Percentiles rank a stretch among this genome's conserved stretches.
Conservation (phyloP, 768 basidiomycete genomes). For the Ephemerocybe angulata region DNA sequence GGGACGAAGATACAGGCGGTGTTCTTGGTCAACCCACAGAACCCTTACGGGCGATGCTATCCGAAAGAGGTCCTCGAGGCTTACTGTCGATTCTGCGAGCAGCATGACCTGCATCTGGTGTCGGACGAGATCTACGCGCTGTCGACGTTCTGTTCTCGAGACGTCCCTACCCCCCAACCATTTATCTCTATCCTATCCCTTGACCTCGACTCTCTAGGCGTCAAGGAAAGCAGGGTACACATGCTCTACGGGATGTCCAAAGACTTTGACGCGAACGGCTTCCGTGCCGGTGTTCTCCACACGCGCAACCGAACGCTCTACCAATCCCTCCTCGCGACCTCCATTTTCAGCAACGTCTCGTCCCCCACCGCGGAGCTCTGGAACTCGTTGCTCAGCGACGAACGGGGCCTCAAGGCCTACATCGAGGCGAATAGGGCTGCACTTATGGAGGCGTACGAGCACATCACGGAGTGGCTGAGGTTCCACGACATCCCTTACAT, state of each 20-base stretch:
- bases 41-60: conserved; percentile 23
- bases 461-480: conserved; percentile 20
- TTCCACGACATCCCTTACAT: conserved; percentile 18
- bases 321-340: conserved; percentile 14
- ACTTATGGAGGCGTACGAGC: conserved; percentile 19
- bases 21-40: conserved; percentile 28
- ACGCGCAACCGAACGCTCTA: conserved; percentile 15
- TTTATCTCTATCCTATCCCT: conserved; percentile 23
- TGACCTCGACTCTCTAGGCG: conserved; percentile 14
- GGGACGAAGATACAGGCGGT: conserved; percentile 20
- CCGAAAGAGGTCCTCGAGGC: conserved; percentile 17
- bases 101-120: conserved; percentile 24
- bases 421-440: conserved; percentile 14
- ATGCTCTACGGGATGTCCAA: conserved; percentile 29
- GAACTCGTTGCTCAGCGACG: conserved; percentile 21
- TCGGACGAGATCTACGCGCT: conserved; percentile 28
- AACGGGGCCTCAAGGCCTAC: conserved; percentile 13
- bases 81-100: conserved; percentile 16
- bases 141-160: conserved; percentile 19
- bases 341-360: conserved; percentile 18
- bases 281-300: conserved; percentile 22
- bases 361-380: conserved; percentile 21
- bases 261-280: conserved; percentile 25
- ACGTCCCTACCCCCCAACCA: conserved; percentile 15
- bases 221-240: conserved; percentile 22